Evolutionary conservation across 169 alveolate genomes (phyloP).

Genomic region (Eimeria necatrix): DNA sequence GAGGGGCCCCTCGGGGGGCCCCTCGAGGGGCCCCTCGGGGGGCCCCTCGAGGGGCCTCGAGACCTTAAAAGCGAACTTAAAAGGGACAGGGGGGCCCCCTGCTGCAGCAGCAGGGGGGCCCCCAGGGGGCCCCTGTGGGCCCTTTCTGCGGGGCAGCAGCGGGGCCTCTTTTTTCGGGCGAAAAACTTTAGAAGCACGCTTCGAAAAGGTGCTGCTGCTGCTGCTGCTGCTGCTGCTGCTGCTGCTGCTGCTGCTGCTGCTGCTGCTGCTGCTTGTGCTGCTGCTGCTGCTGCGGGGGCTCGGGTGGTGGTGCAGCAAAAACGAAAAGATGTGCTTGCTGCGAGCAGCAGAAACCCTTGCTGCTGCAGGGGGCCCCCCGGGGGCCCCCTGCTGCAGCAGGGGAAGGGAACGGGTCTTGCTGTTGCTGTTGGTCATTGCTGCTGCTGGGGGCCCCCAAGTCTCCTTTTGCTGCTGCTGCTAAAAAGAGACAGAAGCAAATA

Average conservation of each 20-base stretch:
- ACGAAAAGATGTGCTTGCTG: slow-evolving; percentile 4
- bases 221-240: too few species aligned
- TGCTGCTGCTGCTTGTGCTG: neutral
- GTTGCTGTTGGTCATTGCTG: neutral
- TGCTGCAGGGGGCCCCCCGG: neutral
- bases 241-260: too few species aligned
- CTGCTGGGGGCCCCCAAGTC: neutral
- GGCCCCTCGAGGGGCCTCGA: neutral
- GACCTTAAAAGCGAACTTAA: neutral
- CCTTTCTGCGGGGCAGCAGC: too few species aligned
- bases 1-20: too few species aligned
- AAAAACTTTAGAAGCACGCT: too few species aligned
- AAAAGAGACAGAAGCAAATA: too few species aligned
- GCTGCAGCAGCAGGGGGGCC: slow-evolving; percentile 9
- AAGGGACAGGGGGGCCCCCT: neutral
- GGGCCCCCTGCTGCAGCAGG: neutral
- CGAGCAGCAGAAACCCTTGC: neutral
- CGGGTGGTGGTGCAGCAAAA: neutral
- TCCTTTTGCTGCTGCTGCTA: neutral
- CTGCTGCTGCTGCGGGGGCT: neutral
- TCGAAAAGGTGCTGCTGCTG: too few species aligned
- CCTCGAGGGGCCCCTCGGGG: neutral
- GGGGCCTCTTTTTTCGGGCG: too few species aligned
- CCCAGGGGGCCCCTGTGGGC: too few species aligned
- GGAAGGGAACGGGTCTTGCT: neutral